phyloP scores from a whole-genome alignment of 306 rosid genomes.

The Glycine soja region DNA sequence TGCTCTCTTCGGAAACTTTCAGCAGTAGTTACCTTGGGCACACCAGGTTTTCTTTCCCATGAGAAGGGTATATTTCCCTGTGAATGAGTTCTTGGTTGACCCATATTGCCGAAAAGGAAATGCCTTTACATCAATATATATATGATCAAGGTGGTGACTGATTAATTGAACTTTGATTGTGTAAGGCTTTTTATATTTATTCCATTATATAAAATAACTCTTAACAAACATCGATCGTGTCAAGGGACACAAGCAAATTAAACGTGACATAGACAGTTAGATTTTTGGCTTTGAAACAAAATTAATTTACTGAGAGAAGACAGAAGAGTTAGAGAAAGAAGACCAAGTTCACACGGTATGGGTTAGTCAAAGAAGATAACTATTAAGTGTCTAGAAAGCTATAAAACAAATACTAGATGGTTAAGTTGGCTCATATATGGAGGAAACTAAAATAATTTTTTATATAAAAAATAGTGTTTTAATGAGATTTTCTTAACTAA shows the following conservation, averaged over 20 bases:
- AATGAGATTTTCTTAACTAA: too few species aligned
- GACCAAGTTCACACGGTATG: background rate
- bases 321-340: background rate
- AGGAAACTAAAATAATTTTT: background rate
- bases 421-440: background rate
- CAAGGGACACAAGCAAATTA: background rate
- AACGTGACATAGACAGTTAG: background rate
- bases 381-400: background rate
- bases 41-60: conserved; percentile 68
- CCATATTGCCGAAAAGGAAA: conserved; percentile 30
- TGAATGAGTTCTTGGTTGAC: background rate
- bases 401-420: background rate
- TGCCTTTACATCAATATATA: background rate
- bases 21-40: conserved; percentile 45
- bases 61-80: conserved; percentile 59
- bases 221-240: background rate
- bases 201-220: background rate
- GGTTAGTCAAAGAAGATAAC: background rate
- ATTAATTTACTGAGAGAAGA: background rate
- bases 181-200: background rate
- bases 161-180: background rate
- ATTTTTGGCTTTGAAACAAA: background rate
- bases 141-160: background rate
- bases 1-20: conserved; percentile 31
- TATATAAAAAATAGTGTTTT: too few species aligned